Base-by-base conservation (phyloP, 257 asterid genomes). In the Thymus quinquecostatus region DNA sequence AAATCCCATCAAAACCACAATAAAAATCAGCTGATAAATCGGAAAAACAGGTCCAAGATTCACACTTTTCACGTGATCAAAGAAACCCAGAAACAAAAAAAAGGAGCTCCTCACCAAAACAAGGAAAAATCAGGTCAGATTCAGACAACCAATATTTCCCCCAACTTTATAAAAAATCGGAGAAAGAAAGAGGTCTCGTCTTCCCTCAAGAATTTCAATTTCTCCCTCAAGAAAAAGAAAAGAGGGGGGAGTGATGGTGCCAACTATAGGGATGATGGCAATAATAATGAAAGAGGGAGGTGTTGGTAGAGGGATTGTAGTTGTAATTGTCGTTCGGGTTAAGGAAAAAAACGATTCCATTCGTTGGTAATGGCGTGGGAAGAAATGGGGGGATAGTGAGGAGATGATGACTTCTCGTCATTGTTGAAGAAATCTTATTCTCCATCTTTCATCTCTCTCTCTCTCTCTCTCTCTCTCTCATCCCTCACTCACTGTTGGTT, bases 321-420 rank as follows among this genome's bases (percentile, higher is more conserved):
- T 78, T 60, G 86, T 73, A 65, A 75, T 76, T 82, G 83, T 74
- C 79, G 79, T 66, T 74, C 66, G 64, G 86, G 82, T 81, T 81
- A 82, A 75, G 88, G 79, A 74, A 78, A 82, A 76, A 64, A 73
- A 68, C 40, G 87, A 86, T 81, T 82, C 91, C 88, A 83, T 86
- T 81, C 72, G 82, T 63, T 69, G 80, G 79, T 41, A 69, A 76
- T 81, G 78, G 80, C 78, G 74, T 36, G 77, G 14, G 69, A 77
- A 73, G 69, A 69, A 49, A 75, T 75, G 78, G 78, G 67, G 45
- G 76, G 69, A 33, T 43, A 48, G 70, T 59, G 80, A 62, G 76
- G 63, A 68, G 76, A 67, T 62, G 79, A 70, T 73, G 79, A 69
- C 76, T 78, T 77, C 73, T 75, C 73, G 77, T 81, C 80, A 45